Evolutionary conservation across 768 basidiomycete genomes (phyloP).

Genomic region (Leccinum imitatum): DNA sequence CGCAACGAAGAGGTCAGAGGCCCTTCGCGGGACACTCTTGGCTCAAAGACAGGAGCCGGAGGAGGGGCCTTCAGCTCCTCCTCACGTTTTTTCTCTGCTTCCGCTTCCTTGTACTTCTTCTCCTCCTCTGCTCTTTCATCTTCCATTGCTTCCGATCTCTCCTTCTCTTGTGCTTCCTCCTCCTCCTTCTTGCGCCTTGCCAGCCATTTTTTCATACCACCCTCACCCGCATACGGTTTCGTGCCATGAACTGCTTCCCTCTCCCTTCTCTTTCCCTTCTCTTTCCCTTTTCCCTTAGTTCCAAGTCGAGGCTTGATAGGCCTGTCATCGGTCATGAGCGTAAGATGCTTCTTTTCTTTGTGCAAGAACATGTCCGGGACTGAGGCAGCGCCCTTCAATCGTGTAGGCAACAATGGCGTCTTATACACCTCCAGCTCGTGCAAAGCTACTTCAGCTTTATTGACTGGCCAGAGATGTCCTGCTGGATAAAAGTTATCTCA

Average conservation of each 20-base stretch:
- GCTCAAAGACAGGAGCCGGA: constrained; percentile 22
- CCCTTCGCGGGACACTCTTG: constrained; percentile 18
- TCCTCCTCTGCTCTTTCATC: constrained; percentile 34
- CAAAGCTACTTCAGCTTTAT: constrained; percentile 63
- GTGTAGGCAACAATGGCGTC: constrained; percentile 74
- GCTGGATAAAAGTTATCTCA: constrained; percentile 22
- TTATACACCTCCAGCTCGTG: constrained; percentile 77
- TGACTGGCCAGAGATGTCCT: constrained; percentile 36
- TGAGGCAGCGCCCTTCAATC: constrained; percentile 39
- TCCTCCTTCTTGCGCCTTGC: constrained; percentile 61
- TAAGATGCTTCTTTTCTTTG: constrained; percentile 40
- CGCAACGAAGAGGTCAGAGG: constrained; percentile 52
- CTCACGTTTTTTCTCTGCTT: constrained; percentile 18
- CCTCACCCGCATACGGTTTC: constrained; percentile 78
- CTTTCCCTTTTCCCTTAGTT: constrained; percentile 38
- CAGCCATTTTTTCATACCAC: constrained; percentile 76
- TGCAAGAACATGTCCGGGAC: constrained; percentile 67
- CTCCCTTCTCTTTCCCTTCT: constrained; percentile 36
- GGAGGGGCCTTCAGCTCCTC: constrained; percentile 18
- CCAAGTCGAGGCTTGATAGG: constrained; percentile 48
- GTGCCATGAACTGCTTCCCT: constrained; percentile 47
- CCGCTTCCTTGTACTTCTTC: constrained; percentile 20
- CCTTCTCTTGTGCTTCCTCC: constrained; percentile 43
- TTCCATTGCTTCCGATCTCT: constrained; percentile 35
- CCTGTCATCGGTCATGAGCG: constrained; percentile 63